Evolutionary conservation across 2,329 filamentous ascomycete genomes (phyloP).

Genomic region (Cyphellophora attinorum): DNA sequence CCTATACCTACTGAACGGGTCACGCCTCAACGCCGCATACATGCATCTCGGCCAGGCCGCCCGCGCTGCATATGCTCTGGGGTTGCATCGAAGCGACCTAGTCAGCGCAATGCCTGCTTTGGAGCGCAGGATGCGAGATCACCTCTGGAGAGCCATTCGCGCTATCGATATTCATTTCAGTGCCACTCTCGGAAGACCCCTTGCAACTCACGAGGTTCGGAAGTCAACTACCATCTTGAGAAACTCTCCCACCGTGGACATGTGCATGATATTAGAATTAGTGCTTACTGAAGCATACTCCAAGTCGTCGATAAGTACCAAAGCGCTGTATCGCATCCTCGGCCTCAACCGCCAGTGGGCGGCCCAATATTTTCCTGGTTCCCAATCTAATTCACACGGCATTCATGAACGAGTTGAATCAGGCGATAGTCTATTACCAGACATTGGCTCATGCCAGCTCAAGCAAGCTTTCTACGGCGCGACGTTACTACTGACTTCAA

Average conservation of each 20-base stretch:
- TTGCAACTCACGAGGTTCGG: conserved; percentile 11
- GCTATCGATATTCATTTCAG: conserved; percentile 15
- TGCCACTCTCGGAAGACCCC: conserved; percentile 10
- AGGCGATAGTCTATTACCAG: conserved; percentile 9
- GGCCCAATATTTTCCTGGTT: conserved; percentile 3
- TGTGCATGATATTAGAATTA: conserved; percentile 29
- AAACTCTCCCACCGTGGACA: conserved; percentile 22
- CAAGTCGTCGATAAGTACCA: conserved; percentile 27
- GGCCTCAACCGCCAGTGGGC: conserved; percentile 30
- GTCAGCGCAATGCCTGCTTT: conserved; percentile 36
- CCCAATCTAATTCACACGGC: conserved; percentile 16
- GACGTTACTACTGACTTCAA: conserved; percentile 28
- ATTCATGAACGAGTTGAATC: conserved; percentile 2
- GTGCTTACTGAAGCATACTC: conserved; percentile 30
- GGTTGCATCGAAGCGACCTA: conserved; percentile 40
- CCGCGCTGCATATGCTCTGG: conserved; percentile 39
- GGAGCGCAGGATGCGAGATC: conserved; percentile 30
- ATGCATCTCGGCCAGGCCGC: conserved; percentile 30
- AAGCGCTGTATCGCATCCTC: conserved; percentile 26
- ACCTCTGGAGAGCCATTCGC: conserved; percentile 13
- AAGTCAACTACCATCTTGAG: conserved; percentile 12
- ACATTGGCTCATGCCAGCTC: conserved; percentile 24
- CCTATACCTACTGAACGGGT: conserved; percentile 27
- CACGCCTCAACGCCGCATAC: conserved; percentile 28
- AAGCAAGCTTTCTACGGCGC: conserved; percentile 31